Evolutionary conservation across 2,329 filamentous ascomycete species (phyloP).

Genomic region (Stachybotrys elegans): DNA sequence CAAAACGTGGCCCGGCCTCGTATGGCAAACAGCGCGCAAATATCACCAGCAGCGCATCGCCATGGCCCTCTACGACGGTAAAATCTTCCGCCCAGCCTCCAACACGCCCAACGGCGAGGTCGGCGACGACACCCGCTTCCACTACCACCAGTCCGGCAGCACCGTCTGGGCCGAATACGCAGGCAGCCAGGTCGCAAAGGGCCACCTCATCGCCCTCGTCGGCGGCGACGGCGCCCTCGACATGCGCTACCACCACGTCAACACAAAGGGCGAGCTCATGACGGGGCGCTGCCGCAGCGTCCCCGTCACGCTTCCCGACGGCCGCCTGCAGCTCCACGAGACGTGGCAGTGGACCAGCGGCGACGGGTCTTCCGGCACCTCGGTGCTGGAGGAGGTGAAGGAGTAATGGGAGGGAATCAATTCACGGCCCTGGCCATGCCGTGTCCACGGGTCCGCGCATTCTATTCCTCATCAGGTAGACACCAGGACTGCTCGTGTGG

Average conservation of each 20-base stretch:
- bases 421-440: too few relatives aligned
- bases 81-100: conserved; percentile 11
- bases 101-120: conserved; percentile 19
- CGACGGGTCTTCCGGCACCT: conserved; percentile 14
- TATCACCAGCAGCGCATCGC: too few relatives aligned
- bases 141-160: conserved; percentile 19
- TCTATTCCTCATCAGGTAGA: too few relatives aligned
- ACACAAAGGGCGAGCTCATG: conserved; percentile 17
- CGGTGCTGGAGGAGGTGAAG: conserved; percentile 17
- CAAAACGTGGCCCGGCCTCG: too few relatives aligned
- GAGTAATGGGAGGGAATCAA: too few relatives aligned
- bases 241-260: conserved; percentile 22
- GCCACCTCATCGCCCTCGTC: conserved; percentile 16
- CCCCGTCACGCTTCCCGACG: conserved; percentile 15
- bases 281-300: conserved; percentile 15
- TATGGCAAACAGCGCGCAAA: too few relatives aligned
- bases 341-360: conserved; percentile 20
- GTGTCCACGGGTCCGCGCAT: too few relatives aligned
- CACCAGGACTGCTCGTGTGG: too few relatives aligned
- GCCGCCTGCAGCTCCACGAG: conserved; percentile 18
- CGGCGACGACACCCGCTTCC: conserved; percentile 15
- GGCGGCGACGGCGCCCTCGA: conserved; percentile 14
- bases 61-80: conserved; percentile 12
- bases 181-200: conserved; percentile 16
- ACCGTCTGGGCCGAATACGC: conserved; percentile 21